These are phyloP conservation scores for Trichoderma sp. DNA, from an alignment of 2,329 filamentous ascomycete species.

Conservation along the genomic window DNA sequence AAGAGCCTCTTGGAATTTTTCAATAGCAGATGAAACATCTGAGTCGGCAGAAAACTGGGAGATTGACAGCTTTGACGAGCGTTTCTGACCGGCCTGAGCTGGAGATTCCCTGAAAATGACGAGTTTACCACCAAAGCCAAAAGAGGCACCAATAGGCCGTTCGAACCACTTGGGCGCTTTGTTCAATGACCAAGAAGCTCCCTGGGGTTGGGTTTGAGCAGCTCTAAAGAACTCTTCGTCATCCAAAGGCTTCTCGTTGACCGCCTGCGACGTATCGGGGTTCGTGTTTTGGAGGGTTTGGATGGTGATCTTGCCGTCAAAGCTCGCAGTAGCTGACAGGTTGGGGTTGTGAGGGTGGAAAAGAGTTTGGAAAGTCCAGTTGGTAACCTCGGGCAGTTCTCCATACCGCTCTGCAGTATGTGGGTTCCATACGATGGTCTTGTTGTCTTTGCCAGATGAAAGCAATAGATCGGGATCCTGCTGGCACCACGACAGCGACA, in stretches of 20 bases:
- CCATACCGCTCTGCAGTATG: slow-evolving; percentile 85
- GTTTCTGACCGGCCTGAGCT: slow-evolving; percentile 63
- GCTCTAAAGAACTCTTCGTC: slow-evolving; percentile 97
- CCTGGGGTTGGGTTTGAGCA: slow-evolving; percentile 88
- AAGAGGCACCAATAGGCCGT: slow-evolving; percentile 81
- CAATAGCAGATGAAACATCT: slow-evolving; percentile 78
- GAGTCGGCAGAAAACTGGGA: slow-evolving; percentile 88
- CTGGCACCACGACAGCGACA: slow-evolving; percentile 93
- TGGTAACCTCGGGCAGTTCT: slow-evolving; percentile 96
- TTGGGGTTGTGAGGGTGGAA: slow-evolving; percentile 94
- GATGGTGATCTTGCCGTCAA: slow-evolving; percentile 93
- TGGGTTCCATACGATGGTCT: slow-evolving; percentile 94
- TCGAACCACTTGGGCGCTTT: slow-evolving; percentile 92
- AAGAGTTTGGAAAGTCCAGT: slow-evolving; percentile 95
- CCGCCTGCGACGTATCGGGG: slow-evolving; percentile 68
- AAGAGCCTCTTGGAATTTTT: slow-evolving; percentile 84
- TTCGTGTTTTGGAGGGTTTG: slow-evolving; percentile 96
- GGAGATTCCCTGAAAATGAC: slow-evolving; percentile 70
- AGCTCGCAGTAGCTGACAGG: slow-evolving; percentile 91
- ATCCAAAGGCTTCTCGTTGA: slow-evolving; percentile 72
- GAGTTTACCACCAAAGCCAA: slow-evolving; percentile 94
- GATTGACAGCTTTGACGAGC: slow-evolving; percentile 78
- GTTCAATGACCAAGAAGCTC: slow-evolving; percentile 81
- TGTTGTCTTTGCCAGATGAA: slow-evolving; percentile 95
- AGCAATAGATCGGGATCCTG: slow-evolving; percentile 88